Conservation (phyloP, 805 yeast species). For the Candida mattraensis region DNA sequence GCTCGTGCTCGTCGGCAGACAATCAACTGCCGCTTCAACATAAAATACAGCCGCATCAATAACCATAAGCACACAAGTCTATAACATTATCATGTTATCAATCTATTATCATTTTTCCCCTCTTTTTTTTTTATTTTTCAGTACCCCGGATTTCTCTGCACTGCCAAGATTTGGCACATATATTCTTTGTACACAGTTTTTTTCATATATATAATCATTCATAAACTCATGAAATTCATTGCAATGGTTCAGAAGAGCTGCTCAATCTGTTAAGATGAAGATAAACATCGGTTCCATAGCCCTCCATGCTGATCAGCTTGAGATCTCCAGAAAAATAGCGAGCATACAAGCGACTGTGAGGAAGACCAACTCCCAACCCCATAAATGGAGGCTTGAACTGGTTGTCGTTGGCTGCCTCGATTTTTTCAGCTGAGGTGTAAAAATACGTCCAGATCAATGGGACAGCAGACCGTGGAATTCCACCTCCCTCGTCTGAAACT, state of each 20-base stretch:
- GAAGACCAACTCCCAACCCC: constrained; percentile 90
- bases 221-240: constrained; percentile 30
- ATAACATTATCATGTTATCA: too few relatives aligned
- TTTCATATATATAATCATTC: constrained; percentile 5
- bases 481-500: constrained; percentile 92
- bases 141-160: too few relatives aligned
- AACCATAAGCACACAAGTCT: too few relatives aligned
- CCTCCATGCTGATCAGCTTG: constrained; percentile 87
- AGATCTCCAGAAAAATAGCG: constrained; percentile 90
- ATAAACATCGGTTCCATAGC: constrained; percentile 92
- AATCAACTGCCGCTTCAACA: too few relatives aligned
- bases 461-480: constrained; percentile 79
- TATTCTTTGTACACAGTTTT: too few relatives aligned
- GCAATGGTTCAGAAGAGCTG: constrained; percentile 69
- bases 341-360: constrained; percentile 81
- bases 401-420: constrained; percentile 35
- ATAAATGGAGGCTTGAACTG: constrained; percentile 79
- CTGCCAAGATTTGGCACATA: too few relatives aligned
- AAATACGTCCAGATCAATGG: constrained; percentile 90
- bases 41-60: too few relatives aligned
- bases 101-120: too few relatives aligned
- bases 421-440: constrained; percentile 82
- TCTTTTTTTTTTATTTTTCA: too few relatives aligned
- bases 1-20: too few relatives aligned
- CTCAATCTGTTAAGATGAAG: constrained; percentile 79